A percentile compares a stretch with the other conserved stretches of the same genome.
These are phyloP conservation scores for Leccinum longicurvipes DNA, from an alignment of 768 basidiomycete genomes.

Conservation along the genomic window DNA sequence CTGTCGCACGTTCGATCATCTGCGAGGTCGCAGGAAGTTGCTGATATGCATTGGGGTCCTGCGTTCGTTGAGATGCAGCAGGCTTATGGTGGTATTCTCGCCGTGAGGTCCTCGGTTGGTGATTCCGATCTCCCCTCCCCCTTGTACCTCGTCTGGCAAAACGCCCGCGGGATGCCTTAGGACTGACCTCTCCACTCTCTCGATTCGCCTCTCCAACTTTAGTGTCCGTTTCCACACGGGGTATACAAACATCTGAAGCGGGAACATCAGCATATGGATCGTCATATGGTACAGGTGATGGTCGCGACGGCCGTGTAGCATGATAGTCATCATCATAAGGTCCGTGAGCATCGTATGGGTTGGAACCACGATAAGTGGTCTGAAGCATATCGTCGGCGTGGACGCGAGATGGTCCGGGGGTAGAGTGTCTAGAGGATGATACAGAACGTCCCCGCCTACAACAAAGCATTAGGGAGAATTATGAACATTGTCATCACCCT, in stretches of 20 bases:
- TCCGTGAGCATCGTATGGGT: conserved; percentile 64
- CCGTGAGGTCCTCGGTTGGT: conserved; percentile 18
- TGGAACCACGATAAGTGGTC: conserved; percentile 44
- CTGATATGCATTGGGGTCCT: conserved; percentile 28
- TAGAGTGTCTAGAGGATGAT: conserved; percentile 52
- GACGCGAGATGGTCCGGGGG: conserved; percentile 51
- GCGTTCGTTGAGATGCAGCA: conserved; percentile 25
- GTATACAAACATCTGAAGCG: conserved; percentile 20
- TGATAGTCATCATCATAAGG: conserved; percentile 66
- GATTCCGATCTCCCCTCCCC: conserved; percentile 21
- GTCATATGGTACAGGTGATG: conserved; percentile 71
- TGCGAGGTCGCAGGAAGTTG: conserved; percentile 44
- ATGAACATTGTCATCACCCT: conserved; percentile 18
- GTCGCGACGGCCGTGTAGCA: conserved; percentile 52
- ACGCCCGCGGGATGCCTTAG: conserved; percentile 14
- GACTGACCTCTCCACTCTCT: conserved; percentile 11
- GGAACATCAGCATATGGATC: conserved; percentile 67
- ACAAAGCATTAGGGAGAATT: conserved; percentile 1
- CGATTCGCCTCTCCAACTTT: conserved; percentile 22
- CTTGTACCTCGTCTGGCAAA: conserved; percentile 27
- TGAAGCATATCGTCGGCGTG: conserved; percentile 54
- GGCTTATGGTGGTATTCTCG: conserved; percentile 11
- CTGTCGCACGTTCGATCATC: conserved; percentile 41
- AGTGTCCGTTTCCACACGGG: neutral
- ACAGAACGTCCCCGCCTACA: conserved; percentile 53